Evolutionary conservation across 768 basidiomycete genomes (phyloP).

Genomic region (Symmetrospora coprosmae): DNA sequence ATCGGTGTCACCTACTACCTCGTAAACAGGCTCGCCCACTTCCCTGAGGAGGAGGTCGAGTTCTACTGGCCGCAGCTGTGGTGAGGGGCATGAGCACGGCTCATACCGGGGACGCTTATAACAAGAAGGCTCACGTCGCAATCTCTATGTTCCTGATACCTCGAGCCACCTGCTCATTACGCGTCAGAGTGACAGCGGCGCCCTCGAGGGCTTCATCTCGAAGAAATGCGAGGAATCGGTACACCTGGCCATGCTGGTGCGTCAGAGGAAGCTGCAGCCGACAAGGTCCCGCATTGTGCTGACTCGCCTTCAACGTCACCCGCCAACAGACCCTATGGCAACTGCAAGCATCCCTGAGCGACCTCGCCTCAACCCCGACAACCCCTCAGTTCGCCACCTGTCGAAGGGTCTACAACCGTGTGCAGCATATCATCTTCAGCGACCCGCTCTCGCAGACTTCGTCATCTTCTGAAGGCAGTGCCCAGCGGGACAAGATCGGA

Average conservation of each 20-base stretch:
- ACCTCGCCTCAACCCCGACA: slow-evolving; percentile 50
- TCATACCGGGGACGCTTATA: no score
- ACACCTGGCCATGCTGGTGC: slow-evolving; percentile 84
- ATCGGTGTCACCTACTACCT: slow-evolving; percentile 43
- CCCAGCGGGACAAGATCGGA: slow-evolving; percentile 50
- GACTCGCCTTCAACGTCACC: background rate
- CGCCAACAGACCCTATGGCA: slow-evolving; percentile 83
- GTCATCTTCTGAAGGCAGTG: background rate
- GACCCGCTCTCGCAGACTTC: slow-evolving; percentile 49
- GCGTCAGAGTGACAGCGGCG: slow-evolving; percentile 74
- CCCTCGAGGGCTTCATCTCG: slow-evolving; percentile 84
- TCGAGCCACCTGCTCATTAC: slow-evolving; percentile 84
- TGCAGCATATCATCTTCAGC: slow-evolving; percentile 91
- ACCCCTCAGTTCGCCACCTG: slow-evolving; percentile 77
- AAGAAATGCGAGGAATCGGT: slow-evolving; percentile 78
- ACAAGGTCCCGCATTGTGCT: background rate
- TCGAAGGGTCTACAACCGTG: slow-evolving; percentile 73
- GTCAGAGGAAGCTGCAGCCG: slow-evolving; percentile 34
- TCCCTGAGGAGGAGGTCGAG: slow-evolving; percentile 41
- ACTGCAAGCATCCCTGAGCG: slow-evolving; percentile 86
- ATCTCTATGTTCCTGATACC: no score
- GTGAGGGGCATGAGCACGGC: slow-evolving; percentile 32
- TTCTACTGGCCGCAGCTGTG: slow-evolving; percentile 44
- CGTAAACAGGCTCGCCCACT: slow-evolving; percentile 39
- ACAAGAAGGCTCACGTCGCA: no score